phyloP scores from a whole-genome alignment of 148 eudicot species.

The Camellia japonica region DNA sequence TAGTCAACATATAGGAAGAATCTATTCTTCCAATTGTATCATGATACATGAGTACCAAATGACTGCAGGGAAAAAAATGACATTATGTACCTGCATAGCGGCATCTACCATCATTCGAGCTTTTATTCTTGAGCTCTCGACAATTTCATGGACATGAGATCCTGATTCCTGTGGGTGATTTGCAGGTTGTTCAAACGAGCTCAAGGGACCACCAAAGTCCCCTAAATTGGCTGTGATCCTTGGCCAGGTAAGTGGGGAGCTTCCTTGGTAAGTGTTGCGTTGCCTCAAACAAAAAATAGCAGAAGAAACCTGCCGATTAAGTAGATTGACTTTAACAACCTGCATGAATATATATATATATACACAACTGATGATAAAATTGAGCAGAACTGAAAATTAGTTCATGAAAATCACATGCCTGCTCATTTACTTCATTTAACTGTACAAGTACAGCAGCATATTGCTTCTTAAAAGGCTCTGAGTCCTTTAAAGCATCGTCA shows the following conservation, averaged over 20 bases:
- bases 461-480: constrained; percentile 85
- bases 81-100: constrained; percentile 68
- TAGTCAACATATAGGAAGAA: not conserved
- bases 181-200: constrained; percentile 39
- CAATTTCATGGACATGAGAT: constrained; percentile 59
- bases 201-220: constrained; percentile 34
- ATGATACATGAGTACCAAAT: not conserved
- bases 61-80: not conserved
- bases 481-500: constrained; percentile 50
- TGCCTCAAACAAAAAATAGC: constrained; percentile 76
- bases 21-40: not conserved
- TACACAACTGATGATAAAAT: not conserved
- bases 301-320: constrained; percentile 66
- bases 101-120: constrained; percentile 82
- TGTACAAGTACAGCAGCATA: constrained; percentile 91
- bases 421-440: constrained; percentile 74
- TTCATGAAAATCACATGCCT: constrained; percentile 40
- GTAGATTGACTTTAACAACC: constrained; percentile 9
- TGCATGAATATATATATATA: not conserved
- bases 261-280: constrained; percentile 78
- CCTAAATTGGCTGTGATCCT: constrained; percentile 38
- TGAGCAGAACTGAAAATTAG: not conserved
- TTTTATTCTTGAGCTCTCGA: constrained; percentile 74
- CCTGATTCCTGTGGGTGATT: constrained; percentile 56
- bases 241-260: constrained; percentile 42